phyloP scores from a whole-genome alignment of 2,329 filamentous ascomycete genomes.

The Penicillium sp. region DNA sequence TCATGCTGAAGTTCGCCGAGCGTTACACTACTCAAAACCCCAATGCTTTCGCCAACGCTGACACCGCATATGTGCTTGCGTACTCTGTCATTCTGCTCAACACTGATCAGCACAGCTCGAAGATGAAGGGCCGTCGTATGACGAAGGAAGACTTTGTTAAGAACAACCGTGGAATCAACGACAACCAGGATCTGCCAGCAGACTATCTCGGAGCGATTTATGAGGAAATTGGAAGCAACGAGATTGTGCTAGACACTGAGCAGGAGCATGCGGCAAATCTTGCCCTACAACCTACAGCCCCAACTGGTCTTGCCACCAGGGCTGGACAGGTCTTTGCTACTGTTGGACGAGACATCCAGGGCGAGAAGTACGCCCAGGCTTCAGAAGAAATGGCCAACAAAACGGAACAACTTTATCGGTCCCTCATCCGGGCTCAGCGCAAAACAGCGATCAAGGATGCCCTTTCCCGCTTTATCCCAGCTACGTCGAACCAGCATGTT shows the following conservation, averaged over 20 bases:
- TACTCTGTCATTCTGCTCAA: slow-evolving; percentile 98
- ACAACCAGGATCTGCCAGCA: slow-evolving; percentile 87
- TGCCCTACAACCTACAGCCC: slow-evolving; percentile 62
- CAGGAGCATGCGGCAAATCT: slow-evolving; percentile 83
- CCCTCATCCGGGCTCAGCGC: slow-evolving; percentile 84
- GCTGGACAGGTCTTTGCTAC: slow-evolving; percentile 89
- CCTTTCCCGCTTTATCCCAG: slow-evolving; percentile 78
- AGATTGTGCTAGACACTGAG: slow-evolving; percentile 93
- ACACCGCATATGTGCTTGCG: slow-evolving; percentile 92
- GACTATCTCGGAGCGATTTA: slow-evolving; percentile 89
- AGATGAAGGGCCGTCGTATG: slow-evolving; percentile 81
- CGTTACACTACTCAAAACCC: slow-evolving; percentile 93
- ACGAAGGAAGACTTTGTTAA: slow-evolving; percentile 97
- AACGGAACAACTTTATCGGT: slow-evolving; percentile 87
- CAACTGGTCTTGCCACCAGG: slow-evolving; percentile 72
- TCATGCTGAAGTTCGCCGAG: slow-evolving; percentile 99
- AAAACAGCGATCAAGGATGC: slow-evolving; percentile 71
- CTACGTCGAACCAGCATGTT: slow-evolving; percentile 90
- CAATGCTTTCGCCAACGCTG: slow-evolving; percentile 95
- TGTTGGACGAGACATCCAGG: slow-evolving; percentile 84
- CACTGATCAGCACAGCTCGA: slow-evolving; percentile 89
- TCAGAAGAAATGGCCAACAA: slow-evolving; percentile 89
- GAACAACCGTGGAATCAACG: slow-evolving; percentile 98
- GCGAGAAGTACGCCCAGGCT: slow-evolving; percentile 91
- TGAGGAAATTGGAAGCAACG: slow-evolving; percentile 86